Conservation (phyloP, 768 basidiomycete species). For the Suillus tomentosus region DNA sequence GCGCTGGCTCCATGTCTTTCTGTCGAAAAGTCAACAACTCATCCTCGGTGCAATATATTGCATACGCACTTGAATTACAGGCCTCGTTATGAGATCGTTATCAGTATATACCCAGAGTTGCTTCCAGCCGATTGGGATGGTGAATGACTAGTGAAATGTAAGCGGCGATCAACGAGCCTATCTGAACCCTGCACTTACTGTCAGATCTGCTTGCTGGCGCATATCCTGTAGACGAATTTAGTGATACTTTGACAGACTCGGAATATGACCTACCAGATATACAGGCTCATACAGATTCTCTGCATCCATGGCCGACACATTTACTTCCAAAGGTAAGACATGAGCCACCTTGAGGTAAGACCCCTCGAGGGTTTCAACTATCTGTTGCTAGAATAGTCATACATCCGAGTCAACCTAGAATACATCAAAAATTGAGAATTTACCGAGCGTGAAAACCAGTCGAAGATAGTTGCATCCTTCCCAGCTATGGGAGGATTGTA, state of each 20-base stretch:
- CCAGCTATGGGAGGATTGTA: no score
- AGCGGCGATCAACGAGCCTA: neutral
- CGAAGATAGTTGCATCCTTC: no score
- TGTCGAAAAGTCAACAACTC: neutral
- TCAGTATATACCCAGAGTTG: neutral
- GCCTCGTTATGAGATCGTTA: neutral
- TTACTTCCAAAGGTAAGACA: neutral
- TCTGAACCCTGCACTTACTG: neutral
- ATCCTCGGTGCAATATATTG: neutral
- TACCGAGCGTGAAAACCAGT: no score
- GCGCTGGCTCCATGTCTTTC: neutral
- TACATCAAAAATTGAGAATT: no score
- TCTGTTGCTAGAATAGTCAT: no score
- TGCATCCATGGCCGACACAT: neutral
- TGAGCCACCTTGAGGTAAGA: slow-evolving; percentile 1
- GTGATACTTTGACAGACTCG: neutral
- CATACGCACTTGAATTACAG: neutral
- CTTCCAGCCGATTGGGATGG: neutral
- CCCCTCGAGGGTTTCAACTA: neutral
- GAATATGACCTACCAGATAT: neutral
- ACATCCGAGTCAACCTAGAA: no score
- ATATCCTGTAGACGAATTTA: neutral
- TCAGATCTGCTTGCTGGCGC: neutral
- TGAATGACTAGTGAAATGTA: neutral
- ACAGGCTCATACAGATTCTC: neutral